These are phyloP conservation scores for Arthrobotrys pseudoclavata DNA, from an alignment of 2,329 filamentous ascomycete genomes.

Conservation along the genomic window DNA sequence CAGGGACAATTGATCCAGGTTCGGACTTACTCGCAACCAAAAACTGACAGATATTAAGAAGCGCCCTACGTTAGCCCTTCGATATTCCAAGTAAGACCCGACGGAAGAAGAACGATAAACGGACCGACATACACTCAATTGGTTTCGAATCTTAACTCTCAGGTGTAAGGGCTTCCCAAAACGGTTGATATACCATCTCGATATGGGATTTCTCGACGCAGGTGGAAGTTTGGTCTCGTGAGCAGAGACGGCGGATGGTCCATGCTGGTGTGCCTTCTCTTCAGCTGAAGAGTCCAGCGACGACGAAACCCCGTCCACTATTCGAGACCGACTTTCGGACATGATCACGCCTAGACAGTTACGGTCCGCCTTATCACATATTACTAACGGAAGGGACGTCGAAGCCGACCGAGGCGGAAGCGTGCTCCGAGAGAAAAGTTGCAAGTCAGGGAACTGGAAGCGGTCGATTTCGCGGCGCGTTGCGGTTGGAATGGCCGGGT, in stretches of 20 bases:
- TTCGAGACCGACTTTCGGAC: constrained; percentile 57
- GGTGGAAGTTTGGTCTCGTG: constrained; percentile 14
- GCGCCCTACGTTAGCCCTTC: not conserved
- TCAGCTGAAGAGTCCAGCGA: constrained; percentile 52
- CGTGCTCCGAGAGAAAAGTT: not conserved
- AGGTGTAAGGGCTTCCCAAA: constrained; percentile 38
- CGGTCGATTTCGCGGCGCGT: constrained; percentile 33
- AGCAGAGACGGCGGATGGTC: constrained; percentile 9
- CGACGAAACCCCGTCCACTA: constrained; percentile 52
- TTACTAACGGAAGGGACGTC: constrained; percentile 28
- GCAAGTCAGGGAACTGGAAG: constrained; percentile 1
- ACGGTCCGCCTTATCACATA: constrained; percentile 47
- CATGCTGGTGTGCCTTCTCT: constrained; percentile 43
- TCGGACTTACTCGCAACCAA: constrained; percentile 52
- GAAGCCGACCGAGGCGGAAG: constrained; percentile 18
- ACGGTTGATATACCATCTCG: constrained; percentile 43
- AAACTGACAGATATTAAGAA: constrained; percentile 26
- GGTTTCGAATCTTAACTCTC: constrained; percentile 55
- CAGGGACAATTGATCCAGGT: not conserved
- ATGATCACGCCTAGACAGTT: constrained; percentile 56
- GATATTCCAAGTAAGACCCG: not conserved
- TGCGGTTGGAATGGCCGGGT: constrained; percentile 27
- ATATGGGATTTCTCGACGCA: constrained; percentile 39
- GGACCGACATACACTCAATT: constrained; percentile 50
- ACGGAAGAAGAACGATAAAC: not conserved